Conservation (phyloP, 2,329 filamentous ascomycete species). For the Madurella mycetomatis region DNA sequence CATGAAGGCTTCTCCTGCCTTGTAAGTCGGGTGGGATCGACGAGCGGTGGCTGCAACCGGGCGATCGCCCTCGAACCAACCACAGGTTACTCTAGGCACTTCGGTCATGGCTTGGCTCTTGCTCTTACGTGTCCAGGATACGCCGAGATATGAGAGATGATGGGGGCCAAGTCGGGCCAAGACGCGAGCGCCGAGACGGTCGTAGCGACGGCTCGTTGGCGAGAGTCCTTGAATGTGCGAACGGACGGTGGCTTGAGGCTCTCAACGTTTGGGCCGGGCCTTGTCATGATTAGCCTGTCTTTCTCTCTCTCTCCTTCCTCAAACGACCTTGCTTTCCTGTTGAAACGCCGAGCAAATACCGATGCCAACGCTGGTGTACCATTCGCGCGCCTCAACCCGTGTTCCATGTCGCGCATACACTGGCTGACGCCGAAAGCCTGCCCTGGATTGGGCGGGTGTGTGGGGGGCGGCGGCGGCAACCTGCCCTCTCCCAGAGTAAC, state of each 20-base stretch:
- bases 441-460: neutral
- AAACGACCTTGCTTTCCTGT: no score
- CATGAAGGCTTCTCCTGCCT: neutral
- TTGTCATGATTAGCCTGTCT: no score
- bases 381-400: neutral
- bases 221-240: no score
- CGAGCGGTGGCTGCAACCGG: neutral
- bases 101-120: no score
- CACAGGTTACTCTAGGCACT: no score
- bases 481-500: neutral
- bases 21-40: neutral
- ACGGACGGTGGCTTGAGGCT: no score
- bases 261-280: no score
- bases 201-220: no score
- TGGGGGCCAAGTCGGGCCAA: conserved; percentile 18
- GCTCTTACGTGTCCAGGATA: neutral
- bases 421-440: no score
- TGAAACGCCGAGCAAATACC: neutral
- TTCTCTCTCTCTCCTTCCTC: no score
- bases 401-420: no score
- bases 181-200: neutral
- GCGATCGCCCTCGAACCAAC: neutral
- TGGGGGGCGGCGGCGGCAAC: neutral
- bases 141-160: neutral
- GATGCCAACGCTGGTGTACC: neutral